phyloP scores from a whole-genome alignment of 768 basidiomycete genomes.

The Tylopilus sp. region DNA sequence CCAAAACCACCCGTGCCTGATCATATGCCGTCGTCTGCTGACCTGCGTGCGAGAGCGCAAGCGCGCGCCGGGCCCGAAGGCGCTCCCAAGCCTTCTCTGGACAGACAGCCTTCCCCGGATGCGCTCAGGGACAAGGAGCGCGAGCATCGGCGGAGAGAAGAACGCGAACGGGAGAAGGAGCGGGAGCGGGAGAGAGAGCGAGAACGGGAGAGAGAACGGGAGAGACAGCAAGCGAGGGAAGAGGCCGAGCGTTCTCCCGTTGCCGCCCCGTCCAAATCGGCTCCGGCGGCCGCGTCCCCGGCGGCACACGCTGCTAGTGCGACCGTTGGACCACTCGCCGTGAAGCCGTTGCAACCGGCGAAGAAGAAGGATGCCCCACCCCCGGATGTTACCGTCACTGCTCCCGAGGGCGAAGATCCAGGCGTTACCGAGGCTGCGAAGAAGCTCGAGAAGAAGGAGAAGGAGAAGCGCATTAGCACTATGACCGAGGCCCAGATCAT shows the following conservation, averaged over 20 bases:
- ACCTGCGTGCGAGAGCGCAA: slow-evolving; percentile 63
- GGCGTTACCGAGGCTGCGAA: slow-evolving; percentile 68
- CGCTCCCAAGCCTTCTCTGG: slow-evolving; percentile 30
- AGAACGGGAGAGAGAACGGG: slow-evolving; percentile 24
- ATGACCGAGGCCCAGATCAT: slow-evolving; percentile 98
- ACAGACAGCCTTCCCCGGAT: slow-evolving; percentile 41
- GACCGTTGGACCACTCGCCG: slow-evolving; percentile 51
- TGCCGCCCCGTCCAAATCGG: slow-evolving; percentile 43
- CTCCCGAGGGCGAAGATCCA: slow-evolving; percentile 40
- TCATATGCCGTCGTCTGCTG: slow-evolving; percentile 59
- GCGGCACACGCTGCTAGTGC: slow-evolving; percentile 50
- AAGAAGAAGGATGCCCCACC: slow-evolving; percentile 51
- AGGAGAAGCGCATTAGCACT: slow-evolving; percentile 85
- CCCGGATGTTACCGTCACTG: slow-evolving; percentile 51
- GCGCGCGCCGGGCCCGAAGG: slow-evolving; percentile 48
- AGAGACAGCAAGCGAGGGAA: slow-evolving; percentile 28
- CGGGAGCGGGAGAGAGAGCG: slow-evolving; percentile 31
- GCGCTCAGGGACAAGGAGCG: slow-evolving; percentile 36
- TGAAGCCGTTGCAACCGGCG: slow-evolving; percentile 71
- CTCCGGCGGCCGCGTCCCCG: slow-evolving; percentile 41
- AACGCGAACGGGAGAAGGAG: slow-evolving; percentile 32
- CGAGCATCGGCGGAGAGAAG: slow-evolving; percentile 38
- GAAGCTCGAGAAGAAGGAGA: slow-evolving; percentile 59
- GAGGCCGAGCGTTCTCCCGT: slow-evolving; percentile 35
- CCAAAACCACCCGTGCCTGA: slow-evolving; percentile 42